phyloP scores from a whole-genome alignment of 805 yeast genomes.

The Starmerella potacharoeniae region DNA sequence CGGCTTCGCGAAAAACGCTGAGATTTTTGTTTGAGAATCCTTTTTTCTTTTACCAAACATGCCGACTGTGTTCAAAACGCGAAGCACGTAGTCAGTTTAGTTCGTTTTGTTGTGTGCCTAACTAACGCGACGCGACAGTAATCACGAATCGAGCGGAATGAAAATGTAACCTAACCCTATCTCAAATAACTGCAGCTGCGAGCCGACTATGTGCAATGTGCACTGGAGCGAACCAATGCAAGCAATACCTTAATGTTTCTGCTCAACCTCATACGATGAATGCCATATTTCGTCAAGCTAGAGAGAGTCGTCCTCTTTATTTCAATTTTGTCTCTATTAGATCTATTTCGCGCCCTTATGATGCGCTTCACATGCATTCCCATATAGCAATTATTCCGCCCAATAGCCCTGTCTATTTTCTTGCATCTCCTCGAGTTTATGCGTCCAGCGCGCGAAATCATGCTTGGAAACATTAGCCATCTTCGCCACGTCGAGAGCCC shows the following conservation, averaged over 20 bases:
- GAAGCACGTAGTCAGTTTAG: not conserved
- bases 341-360: too few species aligned
- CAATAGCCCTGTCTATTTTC: slow-evolving; percentile 2
- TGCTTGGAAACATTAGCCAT: slow-evolving; percentile 19
- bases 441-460: slow-evolving; percentile 22
- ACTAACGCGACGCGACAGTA: not conserved
- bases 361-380: too few species aligned
- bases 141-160: too few species aligned
- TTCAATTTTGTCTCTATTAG: too few species aligned
- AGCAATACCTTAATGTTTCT: too few species aligned
- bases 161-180: not conserved
- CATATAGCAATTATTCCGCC: not conserved
- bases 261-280: too few species aligned
- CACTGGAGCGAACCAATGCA: too few species aligned
- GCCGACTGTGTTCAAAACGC: not conserved
- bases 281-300: too few species aligned
- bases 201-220: too few species aligned
- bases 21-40: not conserved
- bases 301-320: too few species aligned
- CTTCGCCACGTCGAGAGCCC: slow-evolving; percentile 26
- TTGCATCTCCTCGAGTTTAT: slow-evolving; percentile 21
- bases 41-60: not conserved
- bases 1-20: not conserved
- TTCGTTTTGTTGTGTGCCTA: too few species aligned
- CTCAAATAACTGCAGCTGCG: too few species aligned